Base-by-base conservation (phyloP, 345 rosid genomes). In the Salix udensis region DNA sequence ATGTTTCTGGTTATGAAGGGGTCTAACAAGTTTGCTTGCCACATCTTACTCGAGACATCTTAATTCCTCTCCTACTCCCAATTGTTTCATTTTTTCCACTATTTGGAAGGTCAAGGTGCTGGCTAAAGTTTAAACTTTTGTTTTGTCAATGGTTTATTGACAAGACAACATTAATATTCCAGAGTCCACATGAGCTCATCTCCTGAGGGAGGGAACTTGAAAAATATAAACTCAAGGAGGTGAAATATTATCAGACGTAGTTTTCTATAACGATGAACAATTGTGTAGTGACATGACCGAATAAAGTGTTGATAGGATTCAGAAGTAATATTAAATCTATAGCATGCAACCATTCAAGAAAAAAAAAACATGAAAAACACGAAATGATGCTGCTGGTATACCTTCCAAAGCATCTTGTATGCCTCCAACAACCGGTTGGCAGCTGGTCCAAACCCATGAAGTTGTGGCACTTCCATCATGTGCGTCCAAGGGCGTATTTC, bases 381-480 rank as follows among this genome's bases (percentile, higher is more conserved):
- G 30, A 65, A 42, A 34, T 64, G 55, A 67, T 23, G 71, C 16
- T 23, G 71, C 16, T 40, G 34, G 61, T 66, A 52, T 86, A 94
- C 98, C 98, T 93, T 91, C 84, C 92, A 80, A 85, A 96, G 97
- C 97, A 94, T 91, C 84, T 96, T 92, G 84, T 94, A 96, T 73
- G 99, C 99, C 84, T 94, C 99, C 76, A 96, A 79, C 87, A 96
- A 88, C 77, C 97, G 94, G 80, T 94, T 91, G 74, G 99, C 98
- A 65, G 99, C 99, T 44, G 97, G 97, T 52, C 98, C 98, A 83
- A 94, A 92, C 34, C 98, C 99, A 89, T 96, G 98, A 83, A 94
- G 98, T 74, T 96, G 99, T 52, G 97, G 99, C 72, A 94, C 98
- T 85, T 96, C 99, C 97, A 96, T 96, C 98, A 93, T 96, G 79